Base-by-base conservation (phyloP, 805 yeast genomes). In the Lachancea mirantina region DNA sequence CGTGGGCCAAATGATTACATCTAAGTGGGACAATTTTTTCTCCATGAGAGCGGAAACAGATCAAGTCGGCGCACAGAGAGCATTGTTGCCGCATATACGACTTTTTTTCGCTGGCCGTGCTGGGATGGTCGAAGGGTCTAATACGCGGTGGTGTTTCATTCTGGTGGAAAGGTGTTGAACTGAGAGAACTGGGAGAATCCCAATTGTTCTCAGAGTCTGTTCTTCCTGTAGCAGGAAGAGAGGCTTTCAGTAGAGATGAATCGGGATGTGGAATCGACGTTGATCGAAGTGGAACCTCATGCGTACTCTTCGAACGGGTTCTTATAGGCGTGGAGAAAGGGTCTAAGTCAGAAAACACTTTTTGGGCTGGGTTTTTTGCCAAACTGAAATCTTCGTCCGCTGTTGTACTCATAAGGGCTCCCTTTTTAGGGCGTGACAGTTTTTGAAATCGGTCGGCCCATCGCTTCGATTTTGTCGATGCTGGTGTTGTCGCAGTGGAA, bases 1-100 rank as follows among this genome's bases (percentile, higher is more conserved):
- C 77, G 48, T 78, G 85, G 23, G 67, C 60, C 26, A 59, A 52
- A 47, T 77, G 82, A 1, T 67, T 70, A 54, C 85, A 78, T 23
- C 51, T 52, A 19, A 77, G 55, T 35, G 65, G 67, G 9, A 76
- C 52, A 2, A 74, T 51, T 27, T 58, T 62, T 43, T 68, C 78
- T 8, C 65, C 59, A 13, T 52, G 52, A 17, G 70, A 55, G 29
- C 67, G 69, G 18, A 66, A 62, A 11, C 63, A 61, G 4, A 76
- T 50, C 2, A 65, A 59, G 31, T 76, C 76, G 5, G 67, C 67
- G 47, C 85, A 78, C 10, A 77, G 38, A 8, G 59, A 48, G 28
- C 64, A 59, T 9, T 39, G 33, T 22, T 40, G 52, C 19, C 47
- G 45, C 5, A 49, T 29, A 15, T 50, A 52, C 2, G 56, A 52